Evolutionary conservation across 176 grass and related monocot species (phyloP).

Genomic region (Miscanthus lutarioriparius): DNA sequence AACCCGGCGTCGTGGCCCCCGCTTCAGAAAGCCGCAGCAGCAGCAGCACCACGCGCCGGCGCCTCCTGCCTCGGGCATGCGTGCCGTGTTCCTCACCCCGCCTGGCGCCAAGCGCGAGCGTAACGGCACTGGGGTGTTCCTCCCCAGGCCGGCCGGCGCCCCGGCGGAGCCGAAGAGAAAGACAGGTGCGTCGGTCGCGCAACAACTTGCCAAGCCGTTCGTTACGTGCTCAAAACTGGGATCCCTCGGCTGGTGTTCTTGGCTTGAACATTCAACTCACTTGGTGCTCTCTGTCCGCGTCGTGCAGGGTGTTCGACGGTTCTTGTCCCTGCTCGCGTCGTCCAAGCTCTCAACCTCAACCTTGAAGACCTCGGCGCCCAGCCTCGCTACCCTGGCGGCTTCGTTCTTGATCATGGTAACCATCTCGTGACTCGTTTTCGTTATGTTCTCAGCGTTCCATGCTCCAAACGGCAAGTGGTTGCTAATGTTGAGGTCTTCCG

Average conservation of each 20-base stretch:
- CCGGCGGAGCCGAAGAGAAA: conserved; percentile 59
- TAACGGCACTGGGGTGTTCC: conserved; percentile 78
- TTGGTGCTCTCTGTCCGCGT: neutral
- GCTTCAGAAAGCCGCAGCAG: conserved; percentile 20
- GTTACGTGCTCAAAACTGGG: no score
- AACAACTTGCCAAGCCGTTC: neutral
- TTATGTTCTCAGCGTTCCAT: rapidly evolving
- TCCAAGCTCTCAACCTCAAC: conserved; percentile 84
- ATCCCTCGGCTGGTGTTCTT: neutral
- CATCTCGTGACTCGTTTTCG: neutral
- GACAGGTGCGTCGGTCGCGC: conserved; percentile 31
- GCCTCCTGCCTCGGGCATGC: conserved; percentile 37
- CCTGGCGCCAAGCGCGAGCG: conserved; percentile 61
- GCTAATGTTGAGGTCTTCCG: neutral
- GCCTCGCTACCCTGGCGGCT: conserved; percentile 60
- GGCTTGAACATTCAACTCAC: neutral
- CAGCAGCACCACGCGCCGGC: conserved; percentile 22
- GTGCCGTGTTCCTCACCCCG: conserved; percentile 62
- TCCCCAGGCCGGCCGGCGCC: conserved; percentile 50
- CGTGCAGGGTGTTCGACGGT: conserved; percentile 74
- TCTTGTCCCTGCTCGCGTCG: conserved; percentile 81
- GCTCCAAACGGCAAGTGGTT: neutral
- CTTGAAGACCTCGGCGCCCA: conserved; percentile 78
- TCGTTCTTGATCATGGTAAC: conserved; percentile 59
- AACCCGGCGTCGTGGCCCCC: conserved; percentile 50